Evolutionary conservation across 2,329 filamentous ascomycete genomes (phyloP).

Genomic region (Annulohypoxylon truncatum): DNA sequence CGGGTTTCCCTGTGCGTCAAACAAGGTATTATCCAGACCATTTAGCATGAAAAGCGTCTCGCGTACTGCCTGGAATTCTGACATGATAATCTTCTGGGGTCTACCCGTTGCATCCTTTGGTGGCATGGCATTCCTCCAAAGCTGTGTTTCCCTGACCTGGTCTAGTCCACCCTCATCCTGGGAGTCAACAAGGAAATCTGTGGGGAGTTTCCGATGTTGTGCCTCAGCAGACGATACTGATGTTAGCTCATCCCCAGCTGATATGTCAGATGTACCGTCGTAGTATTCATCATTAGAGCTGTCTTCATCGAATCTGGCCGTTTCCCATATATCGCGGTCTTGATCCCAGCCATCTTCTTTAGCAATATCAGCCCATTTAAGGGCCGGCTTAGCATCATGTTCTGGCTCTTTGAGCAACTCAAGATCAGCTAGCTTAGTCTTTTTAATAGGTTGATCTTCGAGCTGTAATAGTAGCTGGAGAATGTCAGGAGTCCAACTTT

Average conservation of each 20-base stretch:
- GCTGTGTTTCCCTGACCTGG: slow-evolving; percentile 56
- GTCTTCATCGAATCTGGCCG: slow-evolving; percentile 72
- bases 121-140: slow-evolving; percentile 55
- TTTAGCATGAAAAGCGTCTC: slow-evolving; percentile 88
- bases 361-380: slow-evolving; percentile 85
- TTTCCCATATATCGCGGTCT: slow-evolving; percentile 76
- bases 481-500: slow-evolving; percentile 81
- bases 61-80: slow-evolving; percentile 78
- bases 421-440: slow-evolving; percentile 74
- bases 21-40: slow-evolving; percentile 80
- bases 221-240: slow-evolving; percentile 51
- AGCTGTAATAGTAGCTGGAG: slow-evolving; percentile 83
- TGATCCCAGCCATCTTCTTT: slow-evolving; percentile 78
- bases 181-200: slow-evolving; percentile 53
- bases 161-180: slow-evolving; percentile 53
- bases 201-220: slow-evolving; percentile 45
- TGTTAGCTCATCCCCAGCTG: slow-evolving; percentile 52
- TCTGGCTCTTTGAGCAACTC: slow-evolving; percentile 62
- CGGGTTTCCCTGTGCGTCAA: slow-evolving; percentile 59
- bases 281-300: slow-evolving; percentile 71
- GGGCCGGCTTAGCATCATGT: slow-evolving; percentile 56
- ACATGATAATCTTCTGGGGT: slow-evolving; percentile 61
- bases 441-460: slow-evolving; percentile 80
- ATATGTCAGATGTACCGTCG: slow-evolving; percentile 53
- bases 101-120: slow-evolving; percentile 49